Evolutionary conservation across 768 basidiomycete genomes (phyloP).

Genomic region (Lactarius hengduanensis): DNA sequence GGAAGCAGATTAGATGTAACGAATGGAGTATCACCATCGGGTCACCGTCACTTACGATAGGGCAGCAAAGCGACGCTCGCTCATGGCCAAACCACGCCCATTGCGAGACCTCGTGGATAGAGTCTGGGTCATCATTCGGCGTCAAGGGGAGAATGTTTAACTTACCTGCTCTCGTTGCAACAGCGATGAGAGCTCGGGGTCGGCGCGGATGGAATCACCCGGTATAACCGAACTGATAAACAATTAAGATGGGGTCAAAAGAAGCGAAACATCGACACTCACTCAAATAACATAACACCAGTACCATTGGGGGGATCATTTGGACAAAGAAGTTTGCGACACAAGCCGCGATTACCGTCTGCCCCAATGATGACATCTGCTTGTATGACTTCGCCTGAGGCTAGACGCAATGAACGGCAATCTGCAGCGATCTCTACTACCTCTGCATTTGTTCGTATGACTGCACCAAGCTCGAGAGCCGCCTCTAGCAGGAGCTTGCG

Average conservation of each 20-base stretch:
- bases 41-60: conserved; percentile 13
- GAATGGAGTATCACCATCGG: too few relatives aligned
- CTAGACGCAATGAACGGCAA: conserved; percentile 33
- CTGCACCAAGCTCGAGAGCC: conserved; percentile 33
- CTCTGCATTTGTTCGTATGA: conserved; percentile 32
- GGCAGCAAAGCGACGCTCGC: conserved; percentile 28
- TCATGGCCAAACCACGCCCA: conserved; percentile 29
- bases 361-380: conserved; percentile 41
- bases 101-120: conserved; percentile 12
- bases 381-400: conserved; percentile 34
- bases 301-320: conserved; percentile 24
- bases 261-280: conserved; percentile 14
- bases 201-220: conserved; percentile 22
- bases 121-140: background rate
- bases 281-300: conserved; percentile 35
- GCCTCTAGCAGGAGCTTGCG: conserved; percentile 36
- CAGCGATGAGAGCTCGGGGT: conserved; percentile 22
- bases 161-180: conserved; percentile 24
- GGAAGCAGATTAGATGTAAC: background rate
- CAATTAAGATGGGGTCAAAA: background rate
- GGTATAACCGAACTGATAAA: conserved; percentile 25
- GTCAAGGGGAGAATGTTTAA: background rate
- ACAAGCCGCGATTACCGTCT: conserved; percentile 36
- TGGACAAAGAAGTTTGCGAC: conserved; percentile 26
- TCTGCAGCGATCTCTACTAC: conserved; percentile 32